Evolutionary conservation across 2,329 filamentous ascomycete species (phyloP).

Genomic region (Clathrospora elynae): DNA sequence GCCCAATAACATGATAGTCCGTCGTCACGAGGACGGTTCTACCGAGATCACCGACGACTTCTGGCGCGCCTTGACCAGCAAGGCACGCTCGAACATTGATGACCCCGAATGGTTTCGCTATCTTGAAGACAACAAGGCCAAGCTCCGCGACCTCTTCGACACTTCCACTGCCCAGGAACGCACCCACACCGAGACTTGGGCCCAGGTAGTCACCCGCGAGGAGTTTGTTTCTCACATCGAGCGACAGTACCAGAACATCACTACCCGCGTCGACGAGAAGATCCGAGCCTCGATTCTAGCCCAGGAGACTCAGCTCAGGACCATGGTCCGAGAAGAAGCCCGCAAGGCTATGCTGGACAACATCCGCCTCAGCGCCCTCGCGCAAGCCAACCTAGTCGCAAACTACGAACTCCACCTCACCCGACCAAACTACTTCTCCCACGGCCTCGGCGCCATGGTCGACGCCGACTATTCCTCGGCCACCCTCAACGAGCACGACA

Average conservation of each 20-base stretch:
- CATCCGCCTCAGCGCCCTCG: constrained; percentile 39
- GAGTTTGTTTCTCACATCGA: constrained; percentile 54
- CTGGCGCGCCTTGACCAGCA: constrained; percentile 66
- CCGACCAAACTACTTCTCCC: constrained; percentile 73
- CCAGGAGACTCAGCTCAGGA: constrained; percentile 24
- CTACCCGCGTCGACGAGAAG: constrained; percentile 31
- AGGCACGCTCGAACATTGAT: constrained; percentile 56
- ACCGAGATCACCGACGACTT: constrained; percentile 64
- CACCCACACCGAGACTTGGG: constrained; percentile 9
- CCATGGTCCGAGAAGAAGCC: constrained; percentile 28
- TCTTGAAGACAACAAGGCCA: constrained; percentile 58
- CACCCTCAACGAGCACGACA: constrained; percentile 33
- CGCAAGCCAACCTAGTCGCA: constrained; percentile 37
- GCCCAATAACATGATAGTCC: constrained; percentile 63
- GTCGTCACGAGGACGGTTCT: constrained; percentile 58
- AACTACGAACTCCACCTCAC: constrained; percentile 42
- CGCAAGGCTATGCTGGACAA: constrained; percentile 41
- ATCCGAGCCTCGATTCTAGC: constrained; percentile 27
- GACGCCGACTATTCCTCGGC: constrained; percentile 66
- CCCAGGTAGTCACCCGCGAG: constrained; percentile 50
- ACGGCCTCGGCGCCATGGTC: constrained; percentile 68
- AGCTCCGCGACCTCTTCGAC: constrained; percentile 37
- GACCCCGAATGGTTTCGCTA: constrained; percentile 57
- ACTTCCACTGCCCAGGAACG: constrained; percentile 8
- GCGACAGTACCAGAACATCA: constrained; percentile 28